These are phyloP conservation scores for Combretum micranthum DNA, from an alignment of 345 rosid species.

Conservation along the genomic window DNA sequence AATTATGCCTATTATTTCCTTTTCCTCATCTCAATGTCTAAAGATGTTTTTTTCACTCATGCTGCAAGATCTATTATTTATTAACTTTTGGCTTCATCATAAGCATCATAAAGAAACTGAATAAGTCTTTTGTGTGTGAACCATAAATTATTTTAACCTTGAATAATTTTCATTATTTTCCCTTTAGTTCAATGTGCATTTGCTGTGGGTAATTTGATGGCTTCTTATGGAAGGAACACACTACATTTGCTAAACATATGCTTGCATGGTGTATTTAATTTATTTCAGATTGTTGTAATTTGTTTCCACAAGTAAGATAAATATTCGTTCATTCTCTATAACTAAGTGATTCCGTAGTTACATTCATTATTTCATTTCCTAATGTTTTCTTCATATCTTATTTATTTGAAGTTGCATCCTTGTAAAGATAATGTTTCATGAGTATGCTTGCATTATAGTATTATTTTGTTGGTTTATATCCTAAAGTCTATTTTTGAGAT, in stretches of 20 bases:
- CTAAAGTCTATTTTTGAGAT: slow-evolving; percentile 90
- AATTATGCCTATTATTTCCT: too few relatives aligned
- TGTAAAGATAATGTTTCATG: not conserved
- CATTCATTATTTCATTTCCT: not conserved
- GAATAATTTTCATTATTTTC: slow-evolving; percentile 10
- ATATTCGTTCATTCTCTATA: not conserved
- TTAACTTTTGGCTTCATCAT: too few relatives aligned
- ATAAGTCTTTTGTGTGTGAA: too few relatives aligned
- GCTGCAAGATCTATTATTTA: too few relatives aligned
- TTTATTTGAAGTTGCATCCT: too few relatives aligned
- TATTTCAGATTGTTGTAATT: slow-evolving; percentile 86
- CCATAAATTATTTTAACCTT: not conserved
- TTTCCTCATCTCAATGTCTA: too few relatives aligned
- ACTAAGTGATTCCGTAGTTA: not conserved
- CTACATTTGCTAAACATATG: slow-evolving; percentile 59
- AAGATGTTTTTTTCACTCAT: too few relatives aligned
- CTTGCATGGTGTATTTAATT: slow-evolving; percentile 81
- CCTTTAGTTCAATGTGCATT: slow-evolving; percentile 71
- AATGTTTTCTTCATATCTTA: not conserved
- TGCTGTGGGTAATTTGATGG: slow-evolving; percentile 92
- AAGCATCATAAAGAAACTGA: too few relatives aligned
- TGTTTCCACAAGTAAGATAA: slow-evolving; percentile 83
- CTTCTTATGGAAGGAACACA: slow-evolving; percentile 82
- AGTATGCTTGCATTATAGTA: not conserved
- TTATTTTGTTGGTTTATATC: slow-evolving; percentile 46